A percentile compares a stretch with the other conserved stretches of the same genome.
Conservation (phyloP, 2,329 filamentous ascomycete genomes). For the Claviceps purpurea region DNA sequence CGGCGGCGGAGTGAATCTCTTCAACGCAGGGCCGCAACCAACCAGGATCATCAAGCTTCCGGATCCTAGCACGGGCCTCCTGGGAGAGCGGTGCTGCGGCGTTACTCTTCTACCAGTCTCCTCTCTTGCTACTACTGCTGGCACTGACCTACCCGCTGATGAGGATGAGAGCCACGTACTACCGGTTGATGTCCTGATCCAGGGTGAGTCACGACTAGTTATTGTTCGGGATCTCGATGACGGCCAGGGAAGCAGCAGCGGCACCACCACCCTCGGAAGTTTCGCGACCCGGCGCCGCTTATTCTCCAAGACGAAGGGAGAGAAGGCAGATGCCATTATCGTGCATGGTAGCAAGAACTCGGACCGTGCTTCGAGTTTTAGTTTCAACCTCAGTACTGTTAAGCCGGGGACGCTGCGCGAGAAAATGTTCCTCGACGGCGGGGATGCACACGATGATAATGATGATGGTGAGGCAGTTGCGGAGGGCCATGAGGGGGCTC, state of each 20-base stretch:
- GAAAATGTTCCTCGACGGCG: conserved; percentile 15
- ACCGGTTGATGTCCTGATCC: conserved; percentile 39
- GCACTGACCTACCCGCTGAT: conserved; percentile 9
- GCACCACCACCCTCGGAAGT: conserved; percentile 19
- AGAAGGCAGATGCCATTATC: conserved; percentile 38
- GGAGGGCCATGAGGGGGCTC: conserved; percentile 10
- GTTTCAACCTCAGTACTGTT: conserved; percentile 37
- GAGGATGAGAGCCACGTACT: conserved; percentile 23
- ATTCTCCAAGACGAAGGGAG: conserved; percentile 20
- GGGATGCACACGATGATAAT: conserved; percentile 6
- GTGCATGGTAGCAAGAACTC: conserved; percentile 31
- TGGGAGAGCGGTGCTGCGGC: conserved; percentile 43
- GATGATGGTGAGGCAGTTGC: background rate
- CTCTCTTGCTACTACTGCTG: conserved; percentile 17
- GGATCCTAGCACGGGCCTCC: conserved; percentile 38
- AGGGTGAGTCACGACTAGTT: conserved; percentile 42
- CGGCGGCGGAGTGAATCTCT: conserved; percentile 41
- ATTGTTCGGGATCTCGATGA: conserved; percentile 41
- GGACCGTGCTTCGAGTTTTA: conserved; percentile 23
- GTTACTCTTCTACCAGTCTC: conserved; percentile 26
- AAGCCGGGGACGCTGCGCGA: conserved; percentile 25
- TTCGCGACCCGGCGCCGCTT: conserved; percentile 22
- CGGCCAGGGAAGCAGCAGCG: conserved; percentile 24
- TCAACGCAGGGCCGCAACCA: conserved; percentile 37
- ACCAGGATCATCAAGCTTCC: conserved; percentile 42